Base-by-base conservation (phyloP, 768 basidiomycete genomes). In the Holtermanniella nyarrowii region DNA sequence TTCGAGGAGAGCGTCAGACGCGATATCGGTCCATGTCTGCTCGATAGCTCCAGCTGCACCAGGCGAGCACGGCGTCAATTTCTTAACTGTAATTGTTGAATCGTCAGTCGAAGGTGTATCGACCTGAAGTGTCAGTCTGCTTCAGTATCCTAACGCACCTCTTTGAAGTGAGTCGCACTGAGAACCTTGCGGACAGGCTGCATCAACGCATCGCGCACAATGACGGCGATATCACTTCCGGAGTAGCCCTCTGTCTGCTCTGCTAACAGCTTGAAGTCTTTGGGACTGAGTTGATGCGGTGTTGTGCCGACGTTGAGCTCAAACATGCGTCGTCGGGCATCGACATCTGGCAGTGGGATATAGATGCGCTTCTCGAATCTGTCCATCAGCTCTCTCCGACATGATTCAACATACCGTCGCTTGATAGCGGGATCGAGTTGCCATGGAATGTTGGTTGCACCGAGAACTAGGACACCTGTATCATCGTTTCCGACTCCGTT, bases 361-460 rank as follows among this genome's bases (percentile, higher is more conserved):
- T 96, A 89, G 76, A 99, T 91, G 52, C 95, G 83, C 73, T 95
- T 96, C 73, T 97, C 91, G 58, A 97, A 97, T 55, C 86, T 88
- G 57, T 27, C 13, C 22, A 42, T 20, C 23, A 23, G 27, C n/a
- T 31, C n/a, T n/a, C n/a, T n/a, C n/a, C n/a, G n/a, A n/a, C 7
- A 40, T n/a, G 11, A 44, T 21, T n/a, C 20, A 12, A 68, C 79
- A 57, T 48, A 85, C 81, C 93, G 81, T 68, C 95, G 84, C 72
- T 96, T 97, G 75, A 96, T 96, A 42, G 93, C 93, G 57, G 87
- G 85, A 68, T 97, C 93, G 43, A 96, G 78, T 67, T 90, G 87
- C 93, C 93, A 97, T 2, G 95, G 95, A 48, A 97, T 95, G 60
- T 99, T 99, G 3, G 95, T 99, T 7, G 95, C 95, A 25, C 91